Evolutionary conservation across 805 yeast species (phyloP).

Genomic region (Wickerhamomyces subpelliculosus): DNA sequence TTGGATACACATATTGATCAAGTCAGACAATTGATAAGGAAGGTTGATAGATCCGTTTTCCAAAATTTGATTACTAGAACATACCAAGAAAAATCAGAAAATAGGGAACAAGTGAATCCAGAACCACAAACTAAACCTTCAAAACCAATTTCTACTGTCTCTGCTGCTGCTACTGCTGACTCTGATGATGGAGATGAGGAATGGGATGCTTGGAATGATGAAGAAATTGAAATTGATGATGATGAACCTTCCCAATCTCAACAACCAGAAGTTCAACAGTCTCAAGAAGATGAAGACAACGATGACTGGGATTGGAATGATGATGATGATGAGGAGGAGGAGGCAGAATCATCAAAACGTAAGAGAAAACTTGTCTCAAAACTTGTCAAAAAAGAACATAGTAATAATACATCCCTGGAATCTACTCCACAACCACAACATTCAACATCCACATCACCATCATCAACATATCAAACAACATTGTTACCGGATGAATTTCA

Average conservation of each 20-base stretch:
- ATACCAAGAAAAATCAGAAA: background rate
- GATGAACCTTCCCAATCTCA: slow-evolving; percentile 4
- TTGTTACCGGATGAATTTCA: slow-evolving; percentile 8
- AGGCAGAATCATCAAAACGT: slow-evolving; percentile 2
- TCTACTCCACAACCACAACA: slow-evolving; percentile 3
- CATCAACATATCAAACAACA: slow-evolving; percentile 2
- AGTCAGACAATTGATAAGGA: slow-evolving; percentile 8
- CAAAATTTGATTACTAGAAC: background rate
- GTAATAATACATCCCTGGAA: slow-evolving; percentile 7
- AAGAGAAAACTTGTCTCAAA: slow-evolving; percentile 14
- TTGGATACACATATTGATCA: slow-evolving; percentile 14
- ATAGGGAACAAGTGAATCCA: too few relatives aligned
- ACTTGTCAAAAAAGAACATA: slow-evolving; percentile 5
- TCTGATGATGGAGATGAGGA: slow-evolving; percentile 3
- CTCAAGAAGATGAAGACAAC: slow-evolving; percentile 1
- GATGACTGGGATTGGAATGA: slow-evolving; percentile 15
- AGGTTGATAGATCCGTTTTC: slow-evolving; percentile 1
- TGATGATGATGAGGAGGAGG: slow-evolving; percentile 22
- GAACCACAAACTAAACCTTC: background rate
- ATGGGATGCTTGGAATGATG: slow-evolving; percentile 12
- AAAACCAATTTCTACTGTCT: background rate
- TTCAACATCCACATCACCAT: slow-evolving; percentile 2
- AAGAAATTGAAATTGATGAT: slow-evolving; percentile 10
- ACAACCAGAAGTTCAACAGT: too few relatives aligned
- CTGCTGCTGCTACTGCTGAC: background rate